phyloP scores from a whole-genome alignment of 164 flowering plant genomes.

The Cinnamomum micranthum region DNA sequence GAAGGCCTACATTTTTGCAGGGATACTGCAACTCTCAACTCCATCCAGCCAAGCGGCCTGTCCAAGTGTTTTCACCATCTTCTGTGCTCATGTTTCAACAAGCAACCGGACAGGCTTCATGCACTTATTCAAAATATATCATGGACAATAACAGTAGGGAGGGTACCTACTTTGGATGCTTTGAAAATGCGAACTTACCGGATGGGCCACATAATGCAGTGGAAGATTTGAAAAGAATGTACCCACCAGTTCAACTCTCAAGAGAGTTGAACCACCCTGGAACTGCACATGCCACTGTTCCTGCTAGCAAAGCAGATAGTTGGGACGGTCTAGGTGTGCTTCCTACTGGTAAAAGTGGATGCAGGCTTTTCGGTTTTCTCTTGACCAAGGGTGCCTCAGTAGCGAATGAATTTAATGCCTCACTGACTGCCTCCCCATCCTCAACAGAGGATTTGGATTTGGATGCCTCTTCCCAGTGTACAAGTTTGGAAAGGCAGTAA shows the following conservation, averaged over 20 bases:
- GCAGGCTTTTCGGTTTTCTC: slow-evolving; percentile 91
- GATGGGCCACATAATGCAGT: not conserved
- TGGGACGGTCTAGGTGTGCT: slow-evolving; percentile 21
- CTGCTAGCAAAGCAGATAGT: slow-evolving; percentile 19
- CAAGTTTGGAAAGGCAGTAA: slow-evolving; percentile 12
- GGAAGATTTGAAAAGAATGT: slow-evolving; percentile 16
- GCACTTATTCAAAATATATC: slow-evolving; percentile 10
- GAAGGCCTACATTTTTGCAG: slow-evolving; percentile 35
- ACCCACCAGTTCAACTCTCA: slow-evolving; percentile 1
- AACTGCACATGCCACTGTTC: slow-evolving; percentile 4
- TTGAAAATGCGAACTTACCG: slow-evolving; percentile 11
- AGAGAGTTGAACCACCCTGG: slow-evolving; percentile 26
- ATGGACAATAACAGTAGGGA: slow-evolving; percentile 19
- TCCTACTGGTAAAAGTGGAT: slow-evolving; percentile 42
- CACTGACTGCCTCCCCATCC: slow-evolving; percentile 22
- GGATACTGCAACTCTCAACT: slow-evolving; percentile 23
- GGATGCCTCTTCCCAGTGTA: slow-evolving; percentile 19
- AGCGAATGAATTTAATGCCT: slow-evolving; percentile 21
- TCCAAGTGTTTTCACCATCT: slow-evolving; percentile 64
- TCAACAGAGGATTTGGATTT: slow-evolving; percentile 16
- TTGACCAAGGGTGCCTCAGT: slow-evolving; percentile 44
- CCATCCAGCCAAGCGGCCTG: slow-evolving; percentile 22
- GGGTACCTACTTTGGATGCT: slow-evolving; percentile 10
- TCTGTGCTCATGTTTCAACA: slow-evolving; percentile 75
- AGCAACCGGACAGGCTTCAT: slow-evolving; percentile 27